A percentile compares a stretch with the other conserved stretches of the same genome.
Conservation (phyloP, 1,284 basidiomycete genomes). For the Peniophora sp. region DNA sequence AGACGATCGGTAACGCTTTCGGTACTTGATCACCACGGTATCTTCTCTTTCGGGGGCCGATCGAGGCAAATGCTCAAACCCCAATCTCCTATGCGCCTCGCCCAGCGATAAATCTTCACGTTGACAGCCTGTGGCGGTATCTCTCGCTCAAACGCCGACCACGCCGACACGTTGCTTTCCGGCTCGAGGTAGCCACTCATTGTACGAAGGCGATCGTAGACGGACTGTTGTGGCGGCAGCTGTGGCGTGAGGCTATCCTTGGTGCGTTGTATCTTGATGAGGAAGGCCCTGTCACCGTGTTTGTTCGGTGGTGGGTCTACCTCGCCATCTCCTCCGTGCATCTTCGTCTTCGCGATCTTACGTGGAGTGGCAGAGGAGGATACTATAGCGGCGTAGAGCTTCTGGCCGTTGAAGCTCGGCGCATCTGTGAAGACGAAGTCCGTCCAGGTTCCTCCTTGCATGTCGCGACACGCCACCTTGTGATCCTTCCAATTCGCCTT, state of each 20-base stretch:
- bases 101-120: conserved; percentile 25
- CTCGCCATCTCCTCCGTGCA: neutral
- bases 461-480: neutral
- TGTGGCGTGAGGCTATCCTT: too few relatives aligned
- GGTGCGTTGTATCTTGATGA: conserved; percentile 36
- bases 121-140: conserved; percentile 12
- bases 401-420: neutral
- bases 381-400: neutral
- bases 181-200: too few relatives aligned
- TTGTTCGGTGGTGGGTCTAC: conserved; percentile 27
- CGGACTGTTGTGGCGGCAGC: too few relatives aligned
- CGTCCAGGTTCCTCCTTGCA: neutral
- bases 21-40: conserved; percentile 13
- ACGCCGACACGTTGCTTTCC: too few relatives aligned
- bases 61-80: conserved; percentile 20
- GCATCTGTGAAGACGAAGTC: neutral
- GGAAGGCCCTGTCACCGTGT: conserved; percentile 27
- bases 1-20: too few relatives aligned
- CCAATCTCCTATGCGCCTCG: conserved; percentile 18
- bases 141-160: conserved; percentile 8
- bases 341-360: neutral
- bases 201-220: neutral
- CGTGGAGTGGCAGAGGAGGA: neutral
- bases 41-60: conserved; percentile 11
- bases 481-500: neutral